A percentile compares a stretch with the other conserved stretches of the same genome.
Evolutionary conservation across 2,329 filamentous ascomycete species (phyloP).

Genomic region (Lecanoromycetidae sp.): DNA sequence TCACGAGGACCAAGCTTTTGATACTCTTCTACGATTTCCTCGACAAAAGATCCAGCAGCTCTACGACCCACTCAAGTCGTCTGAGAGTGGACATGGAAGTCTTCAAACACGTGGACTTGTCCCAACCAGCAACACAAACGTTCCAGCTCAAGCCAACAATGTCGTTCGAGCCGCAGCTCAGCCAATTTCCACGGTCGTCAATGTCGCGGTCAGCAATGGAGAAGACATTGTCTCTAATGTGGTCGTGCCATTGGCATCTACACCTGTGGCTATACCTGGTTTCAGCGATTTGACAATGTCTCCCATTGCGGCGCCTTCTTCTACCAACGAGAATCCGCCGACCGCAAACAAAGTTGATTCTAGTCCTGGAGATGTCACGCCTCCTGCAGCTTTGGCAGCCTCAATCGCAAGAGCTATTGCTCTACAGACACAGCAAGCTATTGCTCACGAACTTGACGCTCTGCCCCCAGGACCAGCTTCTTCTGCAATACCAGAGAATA

Average conservation of each 20-base stretch:
- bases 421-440: slow-evolving; percentile 6
- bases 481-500: background rate
- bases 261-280: background rate
- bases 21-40: background rate
- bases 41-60: background rate
- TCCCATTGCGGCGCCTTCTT: background rate
- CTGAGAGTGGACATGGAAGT: background rate
- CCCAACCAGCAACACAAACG: no score
- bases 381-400: slow-evolving; percentile 8
- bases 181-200: background rate
- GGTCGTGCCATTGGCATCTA: background rate
- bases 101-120: background rate
- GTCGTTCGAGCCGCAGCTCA: background rate
- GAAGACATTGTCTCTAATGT: background rate
- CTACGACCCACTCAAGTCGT: background rate
- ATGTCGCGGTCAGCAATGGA: slow-evolving; percentile 4
- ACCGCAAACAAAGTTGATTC: background rate
- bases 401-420: slow-evolving; percentile 11
- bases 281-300: background rate
- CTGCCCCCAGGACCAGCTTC: background rate
- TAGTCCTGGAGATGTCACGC: slow-evolving; percentile 5
- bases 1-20: background rate
- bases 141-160: background rate
- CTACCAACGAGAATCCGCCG: background rate
- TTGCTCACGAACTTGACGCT: slow-evolving; percentile 1